Evolutionary conservation across 2,329 filamentous ascomycete genomes (phyloP).

Genomic region (Exophiala spinifera): DNA sequence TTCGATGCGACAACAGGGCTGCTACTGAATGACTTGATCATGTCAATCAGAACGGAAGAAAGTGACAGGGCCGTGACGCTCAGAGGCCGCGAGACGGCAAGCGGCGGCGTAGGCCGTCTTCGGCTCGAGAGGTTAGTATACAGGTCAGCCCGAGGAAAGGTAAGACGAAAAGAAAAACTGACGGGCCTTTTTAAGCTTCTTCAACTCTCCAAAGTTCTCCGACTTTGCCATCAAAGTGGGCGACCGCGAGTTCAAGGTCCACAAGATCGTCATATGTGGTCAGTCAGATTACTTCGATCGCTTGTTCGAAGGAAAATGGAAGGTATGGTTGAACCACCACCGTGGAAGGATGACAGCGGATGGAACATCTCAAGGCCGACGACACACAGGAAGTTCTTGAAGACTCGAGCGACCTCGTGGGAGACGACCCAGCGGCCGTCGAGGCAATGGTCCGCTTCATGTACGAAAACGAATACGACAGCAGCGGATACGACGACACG

Average conservation of each 20-base stretch:
- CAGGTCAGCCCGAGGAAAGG: no score
- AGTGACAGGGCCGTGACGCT: no score
- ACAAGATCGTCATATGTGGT: slow-evolving; percentile 23
- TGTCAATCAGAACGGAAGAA: no score
- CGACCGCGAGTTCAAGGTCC: slow-evolving; percentile 22
- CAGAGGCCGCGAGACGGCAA: no score
- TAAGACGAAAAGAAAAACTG: no score
- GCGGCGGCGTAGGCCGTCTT: no score
- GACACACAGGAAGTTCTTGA: slow-evolving; percentile 13
- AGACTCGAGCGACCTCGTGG: slow-evolving; percentile 19
- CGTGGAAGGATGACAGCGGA: no score
- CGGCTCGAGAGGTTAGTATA: no score
- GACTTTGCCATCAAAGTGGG: slow-evolving; percentile 18
- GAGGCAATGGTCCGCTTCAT: slow-evolving; percentile 31
- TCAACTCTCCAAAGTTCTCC: slow-evolving; percentile 10
- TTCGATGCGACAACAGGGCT: no score
- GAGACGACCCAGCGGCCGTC: slow-evolving; percentile 25
- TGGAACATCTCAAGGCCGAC: neutral
- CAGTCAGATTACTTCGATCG: slow-evolving; percentile 24
- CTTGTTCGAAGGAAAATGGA: slow-evolving; percentile 18
- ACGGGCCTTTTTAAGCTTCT: neutral
- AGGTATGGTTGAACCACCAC: slow-evolving; percentile 10
- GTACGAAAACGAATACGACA: slow-evolving; percentile 30
- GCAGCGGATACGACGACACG: slow-evolving; percentile 17
- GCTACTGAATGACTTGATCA: no score